These are phyloP conservation scores for Melocanna baccifera DNA, from an alignment of 176 grass and related monocot species.

Conservation along the genomic window DNA sequence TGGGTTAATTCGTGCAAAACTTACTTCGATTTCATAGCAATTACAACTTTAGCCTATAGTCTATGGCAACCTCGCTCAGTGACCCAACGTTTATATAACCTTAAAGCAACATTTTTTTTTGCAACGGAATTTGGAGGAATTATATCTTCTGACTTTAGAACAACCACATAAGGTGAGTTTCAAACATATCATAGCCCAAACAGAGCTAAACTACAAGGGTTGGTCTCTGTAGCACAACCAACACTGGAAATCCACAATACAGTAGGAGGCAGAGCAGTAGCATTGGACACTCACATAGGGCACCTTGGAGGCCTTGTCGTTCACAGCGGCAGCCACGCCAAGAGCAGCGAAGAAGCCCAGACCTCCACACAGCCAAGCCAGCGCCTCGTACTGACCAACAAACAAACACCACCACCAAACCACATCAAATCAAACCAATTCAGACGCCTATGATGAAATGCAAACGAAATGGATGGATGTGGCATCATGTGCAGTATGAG, in stretches of 20 bases:
- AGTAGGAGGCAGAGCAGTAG: not conserved
- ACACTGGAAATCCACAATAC: not conserved
- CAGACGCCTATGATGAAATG: not conserved
- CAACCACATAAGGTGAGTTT: not conserved
- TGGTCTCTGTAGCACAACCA: not conserved
- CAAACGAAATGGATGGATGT: not conserved
- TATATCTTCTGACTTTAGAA: not conserved
- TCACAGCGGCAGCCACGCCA: slow-evolving; percentile 55
- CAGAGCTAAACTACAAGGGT: not conserved
- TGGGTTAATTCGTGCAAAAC: not conserved
- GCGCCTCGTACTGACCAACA: slow-evolving; percentile 66
- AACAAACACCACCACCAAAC: slow-evolving; percentile 4
- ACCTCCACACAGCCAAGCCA: slow-evolving; percentile 93
- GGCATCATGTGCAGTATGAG: not conserved
- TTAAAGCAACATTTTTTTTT: not conserved
- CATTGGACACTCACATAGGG: slow-evolving; percentile 68
- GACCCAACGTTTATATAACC: not conserved
- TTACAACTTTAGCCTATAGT: not conserved
- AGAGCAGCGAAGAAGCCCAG: slow-evolving; percentile 72
- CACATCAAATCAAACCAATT: slow-evolving; percentile 31
- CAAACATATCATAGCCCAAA: slow-evolving; percentile 7
- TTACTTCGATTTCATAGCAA: not conserved
- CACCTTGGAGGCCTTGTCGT: slow-evolving; percentile 89
- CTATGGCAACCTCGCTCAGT: not conserved
- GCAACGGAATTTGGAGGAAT: not conserved